Percentiles rank a stretch among this genome's conserved stretches.
These are phyloP conservation scores for Talaromyces albobiverticillius DNA, from an alignment of 2,329 filamentous ascomycete species.

Conservation along the genomic window DNA sequence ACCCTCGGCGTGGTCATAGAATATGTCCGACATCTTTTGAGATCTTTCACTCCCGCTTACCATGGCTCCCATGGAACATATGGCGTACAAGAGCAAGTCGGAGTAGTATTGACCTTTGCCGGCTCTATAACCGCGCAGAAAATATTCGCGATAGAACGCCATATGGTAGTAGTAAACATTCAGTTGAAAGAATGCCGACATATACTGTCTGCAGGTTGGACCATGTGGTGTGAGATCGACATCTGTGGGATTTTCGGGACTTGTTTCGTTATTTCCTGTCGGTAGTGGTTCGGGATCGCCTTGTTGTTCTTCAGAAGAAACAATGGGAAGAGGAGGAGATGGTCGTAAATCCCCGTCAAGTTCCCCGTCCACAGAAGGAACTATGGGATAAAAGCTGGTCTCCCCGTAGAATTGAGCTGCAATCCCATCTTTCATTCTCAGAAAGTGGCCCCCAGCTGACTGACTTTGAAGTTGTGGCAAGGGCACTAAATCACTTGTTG, in stretches of 20 bases:
- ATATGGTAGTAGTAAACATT: slow-evolving; percentile 3
- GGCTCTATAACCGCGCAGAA: not conserved
- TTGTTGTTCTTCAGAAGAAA: no score
- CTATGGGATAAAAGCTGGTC: slow-evolving; percentile 2
- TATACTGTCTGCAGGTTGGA: not conserved
- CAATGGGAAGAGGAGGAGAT: not conserved
- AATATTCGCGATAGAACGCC: slow-evolving; percentile 5
- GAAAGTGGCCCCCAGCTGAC: not conserved
- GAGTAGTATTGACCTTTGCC: slow-evolving; percentile 4
- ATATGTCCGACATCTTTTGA: not conserved
- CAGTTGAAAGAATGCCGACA: not conserved
- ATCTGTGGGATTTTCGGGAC: not conserved
- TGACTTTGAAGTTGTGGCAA: no score
- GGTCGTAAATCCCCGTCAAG: slow-evolving; percentile 1
- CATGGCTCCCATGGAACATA: not conserved
- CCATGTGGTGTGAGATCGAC: not conserved
- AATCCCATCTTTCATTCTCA: slow-evolving; percentile 3
- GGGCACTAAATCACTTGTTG: no score
- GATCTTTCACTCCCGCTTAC: not conserved
- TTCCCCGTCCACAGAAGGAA: not conserved
- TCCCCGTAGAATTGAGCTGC: slow-evolving; percentile 2
- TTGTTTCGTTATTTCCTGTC: not conserved
- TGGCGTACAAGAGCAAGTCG: not conserved
- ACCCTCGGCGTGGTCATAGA: not conserved
- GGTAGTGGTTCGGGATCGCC: no score